Base-by-base conservation (phyloP, 2,329 filamentous ascomycete genomes). In the Lachnellula subtilissima region DNA sequence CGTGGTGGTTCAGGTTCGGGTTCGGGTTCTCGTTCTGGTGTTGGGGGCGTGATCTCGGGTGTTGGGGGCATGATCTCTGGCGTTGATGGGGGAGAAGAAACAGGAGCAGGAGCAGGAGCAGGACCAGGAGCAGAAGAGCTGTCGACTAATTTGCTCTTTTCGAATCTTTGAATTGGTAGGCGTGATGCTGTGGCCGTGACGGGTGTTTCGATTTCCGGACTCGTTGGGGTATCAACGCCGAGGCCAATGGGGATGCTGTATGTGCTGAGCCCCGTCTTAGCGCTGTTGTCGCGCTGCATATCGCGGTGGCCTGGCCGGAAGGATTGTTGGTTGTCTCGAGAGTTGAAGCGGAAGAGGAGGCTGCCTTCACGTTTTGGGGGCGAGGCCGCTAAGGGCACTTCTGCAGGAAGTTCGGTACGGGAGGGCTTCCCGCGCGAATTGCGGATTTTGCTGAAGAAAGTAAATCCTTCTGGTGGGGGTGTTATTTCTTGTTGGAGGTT, bases 201-300 rank as follows among this genome's bases (percentile, higher is more conserved):
- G 39, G 15, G 15, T 17, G 42, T 19, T 11, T 17, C 22, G 22
- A n/a, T 39, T 36, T 6, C 42, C 49, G 23, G 52, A 11, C 28
- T 53, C 37, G 46, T 52, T 11, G 49, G 53, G 42, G 53, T 50
- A 6, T 55, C 50, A 42, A 64, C 40, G n/a, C 62, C 62, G 2
- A 64, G 56, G 5, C 64, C 62, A 48, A 66, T 64, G 12, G 62
- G 62, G 22, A 62, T 62, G 15, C 40, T 58, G 50, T 62, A 60
- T 8, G 55, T 60, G n/a, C 37, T 48, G n/a, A 48, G n/a, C 19
- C 55, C 51, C 6, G 50, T 57, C n/a, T 53, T 57, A 11, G n/a
- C 42, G 17, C 22, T 45, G n/a, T 12, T 12, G 19, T 45, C n/a
- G 42, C 7, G 42, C 19, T 8, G 45, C 12, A 42, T 46, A 23